Conservation (phyloP, 2,329 filamentous ascomycete genomes). For the Fusarium sp. region DNA sequence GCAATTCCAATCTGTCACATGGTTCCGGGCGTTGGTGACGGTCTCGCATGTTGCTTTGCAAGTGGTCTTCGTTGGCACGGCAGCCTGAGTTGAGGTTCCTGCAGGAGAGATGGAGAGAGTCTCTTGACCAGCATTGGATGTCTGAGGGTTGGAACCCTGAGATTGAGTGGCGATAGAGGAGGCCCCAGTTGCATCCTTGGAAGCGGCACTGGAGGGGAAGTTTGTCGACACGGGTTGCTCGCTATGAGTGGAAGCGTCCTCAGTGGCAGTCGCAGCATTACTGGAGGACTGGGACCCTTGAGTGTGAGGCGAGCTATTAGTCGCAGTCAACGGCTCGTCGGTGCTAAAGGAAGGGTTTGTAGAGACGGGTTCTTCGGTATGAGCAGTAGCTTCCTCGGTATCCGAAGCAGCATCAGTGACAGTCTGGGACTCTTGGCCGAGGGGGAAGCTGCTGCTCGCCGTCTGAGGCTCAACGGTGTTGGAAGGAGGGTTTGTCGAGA, state of each 20-base stretch:
- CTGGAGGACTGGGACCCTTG: neutral
- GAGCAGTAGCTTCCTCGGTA: neutral
- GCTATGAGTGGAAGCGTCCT: neutral
- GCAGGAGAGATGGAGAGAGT: neutral
- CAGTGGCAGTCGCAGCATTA: neutral
- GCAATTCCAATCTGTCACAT: neutral
- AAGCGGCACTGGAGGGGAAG: neutral
- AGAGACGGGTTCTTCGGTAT: neutral
- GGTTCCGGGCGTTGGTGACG: rapidly evolving
- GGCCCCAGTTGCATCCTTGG: neutral
- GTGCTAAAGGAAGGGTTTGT: neutral
- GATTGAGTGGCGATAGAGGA: no score
- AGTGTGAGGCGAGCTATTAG: no score
- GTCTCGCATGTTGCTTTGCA: neutral
- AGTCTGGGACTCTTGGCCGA: neutral
- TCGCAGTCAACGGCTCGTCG: no score
- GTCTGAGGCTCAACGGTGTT: neutral
- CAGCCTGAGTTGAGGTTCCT: neutral
- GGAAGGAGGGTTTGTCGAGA: neutral
- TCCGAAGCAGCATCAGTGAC: neutral
- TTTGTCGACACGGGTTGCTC: neutral
- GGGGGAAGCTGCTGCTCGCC: neutral
- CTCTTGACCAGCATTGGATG: neutral
- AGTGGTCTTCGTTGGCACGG: neutral
- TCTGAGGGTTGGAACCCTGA: neutral